These are phyloP conservation scores for Peribolospora kevripleyi DNA, from an alignment of 768 basidiomycete genomes.

Conservation along the genomic window DNA sequence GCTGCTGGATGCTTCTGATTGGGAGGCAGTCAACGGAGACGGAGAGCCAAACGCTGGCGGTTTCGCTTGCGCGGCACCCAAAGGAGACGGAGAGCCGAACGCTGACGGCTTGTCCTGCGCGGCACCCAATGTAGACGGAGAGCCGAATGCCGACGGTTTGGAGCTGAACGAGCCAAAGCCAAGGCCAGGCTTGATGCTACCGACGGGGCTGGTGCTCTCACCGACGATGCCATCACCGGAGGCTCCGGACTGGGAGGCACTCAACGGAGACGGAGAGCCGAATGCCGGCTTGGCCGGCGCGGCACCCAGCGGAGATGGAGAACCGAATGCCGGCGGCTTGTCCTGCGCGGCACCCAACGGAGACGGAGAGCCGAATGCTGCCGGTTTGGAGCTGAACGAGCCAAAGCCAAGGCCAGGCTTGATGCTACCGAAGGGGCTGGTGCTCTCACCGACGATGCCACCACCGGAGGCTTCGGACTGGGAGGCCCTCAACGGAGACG, in stretches of 20 bases:
- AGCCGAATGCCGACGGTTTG: not conserved
- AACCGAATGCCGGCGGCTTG: conserved; percentile 3
- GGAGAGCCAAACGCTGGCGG: too few species aligned
- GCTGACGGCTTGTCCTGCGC: not conserved
- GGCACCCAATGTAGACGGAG: not conserved
- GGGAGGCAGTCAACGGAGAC: too few species aligned
- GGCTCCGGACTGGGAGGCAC: not conserved
- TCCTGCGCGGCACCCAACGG: too few species aligned
- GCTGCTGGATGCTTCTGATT: too few species aligned
- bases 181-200: not conserved
- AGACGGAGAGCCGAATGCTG: too few species aligned
- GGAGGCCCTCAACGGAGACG: not conserved
- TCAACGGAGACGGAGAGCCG: not conserved
- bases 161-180: not conserved
- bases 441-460: too few species aligned
- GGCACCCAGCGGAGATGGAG: not conserved
- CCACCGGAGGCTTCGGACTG: conserved; percentile 3
- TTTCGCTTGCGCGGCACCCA: not conserved
- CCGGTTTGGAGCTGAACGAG: too few species aligned
- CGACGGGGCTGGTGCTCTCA: not conserved
- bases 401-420: not conserved
- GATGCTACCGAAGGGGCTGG: not conserved
- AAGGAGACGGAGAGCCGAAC: conserved; percentile 4
- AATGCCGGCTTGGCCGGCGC: not conserved
- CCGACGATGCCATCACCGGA: not conserved